phyloP scores from a whole-genome alignment of 2,329 filamentous ascomycete species.

The Moelleriella libera region DNA sequence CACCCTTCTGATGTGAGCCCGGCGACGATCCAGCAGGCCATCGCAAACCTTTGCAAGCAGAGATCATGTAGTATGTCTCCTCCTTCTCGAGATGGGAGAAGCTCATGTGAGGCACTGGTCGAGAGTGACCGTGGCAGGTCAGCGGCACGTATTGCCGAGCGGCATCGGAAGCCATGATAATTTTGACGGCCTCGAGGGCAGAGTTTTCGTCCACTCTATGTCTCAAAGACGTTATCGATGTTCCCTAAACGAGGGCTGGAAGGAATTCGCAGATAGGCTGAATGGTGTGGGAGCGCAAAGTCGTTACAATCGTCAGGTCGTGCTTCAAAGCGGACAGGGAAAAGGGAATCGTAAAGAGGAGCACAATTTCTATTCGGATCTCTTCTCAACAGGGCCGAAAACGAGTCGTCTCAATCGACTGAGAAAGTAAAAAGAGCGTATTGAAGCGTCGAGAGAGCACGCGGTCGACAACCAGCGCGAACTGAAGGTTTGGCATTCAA shows the following conservation, averaged over 20 bases:
- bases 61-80: constrained; percentile 82
- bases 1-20: too few relatives aligned
- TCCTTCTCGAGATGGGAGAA: constrained; percentile 77
- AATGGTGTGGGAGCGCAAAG: too few relatives aligned
- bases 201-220: too few relatives aligned
- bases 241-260: too few relatives aligned
- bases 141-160: constrained; percentile 61
- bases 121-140: constrained; percentile 88
- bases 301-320: background rate
- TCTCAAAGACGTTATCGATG: background rate
- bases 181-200: too few relatives aligned
- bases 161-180: constrained; percentile 19
- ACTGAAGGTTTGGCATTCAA: background rate
- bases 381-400: too few relatives aligned
- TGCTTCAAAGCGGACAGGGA: background rate
- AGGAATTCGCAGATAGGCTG: too few relatives aligned
- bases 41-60: constrained; percentile 67
- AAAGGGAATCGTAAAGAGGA: background rate
- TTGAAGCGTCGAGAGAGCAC: background rate
- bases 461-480: too few relatives aligned
- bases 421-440: background rate
- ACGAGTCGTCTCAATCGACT: too few relatives aligned
- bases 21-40: background rate
- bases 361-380: too few relatives aligned
- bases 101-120: constrained; percentile 79